Percentiles rank a stretch among this genome's conserved stretches.
Evolutionary conservation across 176 grass and related monocot species (phyloP).

Genomic region (Musa beccarii): DNA sequence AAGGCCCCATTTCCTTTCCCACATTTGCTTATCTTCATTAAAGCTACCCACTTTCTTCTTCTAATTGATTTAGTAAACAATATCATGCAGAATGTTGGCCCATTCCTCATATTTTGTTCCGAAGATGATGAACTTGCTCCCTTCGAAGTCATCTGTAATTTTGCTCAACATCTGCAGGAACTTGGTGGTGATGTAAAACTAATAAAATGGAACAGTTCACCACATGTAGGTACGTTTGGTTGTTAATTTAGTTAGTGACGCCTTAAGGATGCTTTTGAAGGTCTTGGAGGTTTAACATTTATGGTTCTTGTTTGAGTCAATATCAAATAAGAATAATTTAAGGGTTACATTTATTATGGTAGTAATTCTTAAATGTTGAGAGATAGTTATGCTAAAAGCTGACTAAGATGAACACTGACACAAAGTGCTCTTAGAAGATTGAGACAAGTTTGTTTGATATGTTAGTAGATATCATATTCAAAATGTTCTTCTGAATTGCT

Average conservation of each 20-base stretch:
- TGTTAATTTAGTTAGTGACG: background rate
- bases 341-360: too few relatives aligned
- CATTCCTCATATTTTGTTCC: conserved; percentile 85
- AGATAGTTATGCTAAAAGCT: too few relatives aligned
- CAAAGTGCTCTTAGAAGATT: too few relatives aligned
- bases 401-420: too few relatives aligned
- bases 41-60: background rate
- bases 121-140: conserved; percentile 78
- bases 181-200: conserved; percentile 68
- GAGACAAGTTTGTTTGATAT: too few relatives aligned
- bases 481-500: too few relatives aligned
- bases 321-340: too few relatives aligned
- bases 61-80: background rate
- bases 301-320: too few relatives aligned
- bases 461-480: too few relatives aligned
- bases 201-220: conserved; percentile 68
- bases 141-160: conserved; percentile 53
- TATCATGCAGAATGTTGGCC: conserved; percentile 60
- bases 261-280: too few relatives aligned
- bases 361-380: too few relatives aligned
- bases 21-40: conserved; percentile 3
- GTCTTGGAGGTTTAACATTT: too few relatives aligned
- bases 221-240: conserved; percentile 58
- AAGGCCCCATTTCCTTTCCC: conserved; percentile 30
- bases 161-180: conserved; percentile 51